Evolutionary conservation across 352 stramenopile genomes (phyloP), one percentile per base, ranked within the genome.

Genomic region (Globisporangium alternatum): DNA sequence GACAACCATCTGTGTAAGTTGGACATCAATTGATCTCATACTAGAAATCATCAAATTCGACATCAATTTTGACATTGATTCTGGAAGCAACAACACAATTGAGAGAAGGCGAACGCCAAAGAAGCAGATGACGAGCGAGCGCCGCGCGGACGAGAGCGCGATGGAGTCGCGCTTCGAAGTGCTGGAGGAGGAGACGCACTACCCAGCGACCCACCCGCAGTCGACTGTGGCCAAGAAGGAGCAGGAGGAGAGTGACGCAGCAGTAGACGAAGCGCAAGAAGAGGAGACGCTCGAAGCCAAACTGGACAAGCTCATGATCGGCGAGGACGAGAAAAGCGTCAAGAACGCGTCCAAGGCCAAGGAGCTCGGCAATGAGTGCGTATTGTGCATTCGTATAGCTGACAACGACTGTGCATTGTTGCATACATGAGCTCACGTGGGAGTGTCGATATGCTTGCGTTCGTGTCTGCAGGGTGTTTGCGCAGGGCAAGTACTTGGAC

Each of bases 161-260:
- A 58, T 54, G 52, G 65, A 74, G 62, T 80, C 79, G 65, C 81
- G 86, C 60, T 95, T 95, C 63, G 84, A 95, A 69, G 85, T 95
- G 62, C 66, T 95, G 49, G 86, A 95, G 67, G 86, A 95, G 65
- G 80, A 91, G 77, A 93, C 84, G 61, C 86, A 95, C 70, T 93
- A 71, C 65, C 80, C 83, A 28, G 63, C 62, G 51, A 66, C 60
- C 22, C 68, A 81, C 56, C 69, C 77, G 15, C 75, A 78, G 69
- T 68, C 54, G 19, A 44, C 44, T 22, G 47, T 37, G 12, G 58
- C n/a, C 6, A 63, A 44, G 13, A 28, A 41, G 0, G 58, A 68
- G 43, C 59, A 25, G 15, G 51, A 71, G 19, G 62, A 64, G 21
- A 49, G 62, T 60, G 30, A 72, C 60, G 31, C 22, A 19, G 4